Percentiles rank a stretch among this genome's conserved stretches.
Evolutionary conservation across 2,329 filamentous ascomycete species (phyloP).

Genomic region (Domatiomyces catenatus): DNA sequence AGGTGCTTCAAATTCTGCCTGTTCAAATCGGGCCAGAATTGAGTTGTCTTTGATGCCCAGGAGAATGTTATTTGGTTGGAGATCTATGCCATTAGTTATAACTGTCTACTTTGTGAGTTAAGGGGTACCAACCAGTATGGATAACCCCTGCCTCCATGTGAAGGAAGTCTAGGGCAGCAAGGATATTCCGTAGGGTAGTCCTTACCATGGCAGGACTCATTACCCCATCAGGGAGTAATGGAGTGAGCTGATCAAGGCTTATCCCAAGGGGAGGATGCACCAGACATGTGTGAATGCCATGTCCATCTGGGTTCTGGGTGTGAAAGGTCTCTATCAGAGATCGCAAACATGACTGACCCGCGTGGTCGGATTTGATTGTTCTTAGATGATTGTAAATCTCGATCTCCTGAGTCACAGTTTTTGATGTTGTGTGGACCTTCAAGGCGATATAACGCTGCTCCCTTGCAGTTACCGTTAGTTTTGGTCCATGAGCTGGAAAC

Average conservation of each 20-base stretch:
- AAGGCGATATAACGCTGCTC: neutral
- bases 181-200: neutral
- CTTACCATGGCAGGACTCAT: neutral
- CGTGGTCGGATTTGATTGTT: conserved; percentile 2
- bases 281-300: conserved; percentile 21
- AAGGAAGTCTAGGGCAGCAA: conserved; percentile 22
- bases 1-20: conserved; percentile 14
- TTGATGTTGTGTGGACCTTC: neutral
- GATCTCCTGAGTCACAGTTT: conserved; percentile 1
- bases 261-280: conserved; percentile 20
- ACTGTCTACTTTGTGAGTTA: neutral
- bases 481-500: neutral
- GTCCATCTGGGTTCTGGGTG: conserved; percentile 19
- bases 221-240: neutral
- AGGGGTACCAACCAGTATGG: conserved; percentile 20
- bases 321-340: conserved; percentile 23
- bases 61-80: conserved; percentile 22
- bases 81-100: conserved; percentile 12
- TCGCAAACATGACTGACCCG: conserved; percentile 15
- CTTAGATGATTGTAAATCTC: conserved; percentile 5
- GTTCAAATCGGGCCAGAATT: conserved; percentile 19
- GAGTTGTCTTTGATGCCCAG: conserved; percentile 18
- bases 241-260: conserved; percentile 4
- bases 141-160: conserved; percentile 21
- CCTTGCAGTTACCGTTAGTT: neutral